These are phyloP conservation scores for Pleurostoma richardsiae DNA, from an alignment of 2,329 filamentous ascomycete species.

Conservation along the genomic window DNA sequence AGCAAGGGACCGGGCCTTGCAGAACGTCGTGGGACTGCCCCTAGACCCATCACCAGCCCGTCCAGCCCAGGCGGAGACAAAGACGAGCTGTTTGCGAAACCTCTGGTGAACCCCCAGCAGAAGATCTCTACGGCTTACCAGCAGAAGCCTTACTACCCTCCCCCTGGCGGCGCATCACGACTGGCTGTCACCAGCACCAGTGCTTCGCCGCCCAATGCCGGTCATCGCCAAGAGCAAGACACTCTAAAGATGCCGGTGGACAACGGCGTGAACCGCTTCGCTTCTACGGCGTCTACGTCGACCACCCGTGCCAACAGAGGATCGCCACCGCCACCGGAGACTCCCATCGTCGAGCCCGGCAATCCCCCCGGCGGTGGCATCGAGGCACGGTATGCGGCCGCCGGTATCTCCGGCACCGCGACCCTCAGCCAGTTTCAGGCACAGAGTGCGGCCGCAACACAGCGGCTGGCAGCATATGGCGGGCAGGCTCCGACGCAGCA, in stretches of 20 bases:
- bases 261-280: slow-evolving; percentile 55
- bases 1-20: slow-evolving; percentile 63
- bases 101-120: slow-evolving; percentile 40
- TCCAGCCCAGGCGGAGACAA: slow-evolving; percentile 71
- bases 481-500: slow-evolving; percentile 40
- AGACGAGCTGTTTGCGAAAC: slow-evolving; percentile 74
- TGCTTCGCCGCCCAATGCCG: slow-evolving; percentile 6
- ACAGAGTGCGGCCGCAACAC: slow-evolving; percentile 74
- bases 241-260: slow-evolving; percentile 35
- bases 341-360: slow-evolving; percentile 71
- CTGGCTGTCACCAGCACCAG: slow-evolving; percentile 11
- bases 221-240: slow-evolving; percentile 13
- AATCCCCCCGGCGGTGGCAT: slow-evolving; percentile 73
- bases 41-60: slow-evolving; percentile 79
- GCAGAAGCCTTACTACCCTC: slow-evolving; percentile 56
- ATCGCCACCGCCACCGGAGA: slow-evolving; percentile 92
- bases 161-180: slow-evolving; percentile 34
- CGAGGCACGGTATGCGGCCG: slow-evolving; percentile 85
- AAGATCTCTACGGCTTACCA: slow-evolving; percentile 42
- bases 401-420: slow-evolving; percentile 81
- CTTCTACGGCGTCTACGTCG: slow-evolving; percentile 85
- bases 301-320: slow-evolving; percentile 89
- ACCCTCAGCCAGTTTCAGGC: slow-evolving; percentile 69
- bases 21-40: slow-evolving; percentile 75
- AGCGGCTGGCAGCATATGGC: slow-evolving; percentile 75